Evolutionary conservation across 2,329 filamentous ascomycete genomes (phyloP).

Genomic region (Hymenoscyphus linearis): DNA sequence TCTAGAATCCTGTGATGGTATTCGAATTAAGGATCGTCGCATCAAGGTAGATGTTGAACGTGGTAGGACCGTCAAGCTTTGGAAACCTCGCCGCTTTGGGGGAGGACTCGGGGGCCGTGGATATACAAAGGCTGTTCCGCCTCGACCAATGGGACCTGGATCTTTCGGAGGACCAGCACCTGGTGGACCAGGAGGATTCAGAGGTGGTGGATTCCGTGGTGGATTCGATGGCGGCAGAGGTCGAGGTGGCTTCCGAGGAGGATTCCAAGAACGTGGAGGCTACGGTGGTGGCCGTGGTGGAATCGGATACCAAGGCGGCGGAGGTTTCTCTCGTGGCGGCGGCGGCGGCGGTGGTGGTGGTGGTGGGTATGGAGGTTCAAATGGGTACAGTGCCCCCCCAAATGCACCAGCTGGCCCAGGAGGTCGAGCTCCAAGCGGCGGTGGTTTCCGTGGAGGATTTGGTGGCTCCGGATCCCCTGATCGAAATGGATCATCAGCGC

Average conservation of each 20-base stretch:
- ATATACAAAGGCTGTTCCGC: constrained; percentile 77
- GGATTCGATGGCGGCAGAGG: constrained; percentile 39
- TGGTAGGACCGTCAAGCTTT: constrained; percentile 87
- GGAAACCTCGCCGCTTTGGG: constrained; percentile 86
- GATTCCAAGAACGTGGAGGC: constrained; percentile 29
- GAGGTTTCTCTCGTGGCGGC: constrained; percentile 28
- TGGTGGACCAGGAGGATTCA: constrained; percentile 40
- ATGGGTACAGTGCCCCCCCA: constrained; percentile 46
- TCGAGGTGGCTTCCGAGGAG: constrained; percentile 43
- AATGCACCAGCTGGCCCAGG: constrained; percentile 59
- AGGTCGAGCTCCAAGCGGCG: constrained; percentile 38
- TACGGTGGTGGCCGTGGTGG: constrained; percentile 30
- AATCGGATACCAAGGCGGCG: constrained; percentile 30
- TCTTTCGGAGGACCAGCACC: constrained; percentile 49
- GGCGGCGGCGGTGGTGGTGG: constrained; percentile 27
- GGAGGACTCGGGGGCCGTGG: constrained; percentile 88
- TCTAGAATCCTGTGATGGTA: constrained; percentile 77
- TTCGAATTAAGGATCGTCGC: constrained; percentile 85
- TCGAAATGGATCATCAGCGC: constrained; percentile 29
- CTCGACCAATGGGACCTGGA: constrained; percentile 63
- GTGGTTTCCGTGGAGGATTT: constrained; percentile 28
- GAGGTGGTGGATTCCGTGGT: constrained; percentile 26
- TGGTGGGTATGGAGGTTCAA: constrained; percentile 25
- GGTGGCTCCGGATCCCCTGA: constrained; percentile 31
- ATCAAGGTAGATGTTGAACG: constrained; percentile 95